Percentiles rank a stretch among this genome's conserved stretches.
Conservation (phyloP, 2,329 filamentous ascomycete species). For the Colletotrichum ledebouriae region DNA sequence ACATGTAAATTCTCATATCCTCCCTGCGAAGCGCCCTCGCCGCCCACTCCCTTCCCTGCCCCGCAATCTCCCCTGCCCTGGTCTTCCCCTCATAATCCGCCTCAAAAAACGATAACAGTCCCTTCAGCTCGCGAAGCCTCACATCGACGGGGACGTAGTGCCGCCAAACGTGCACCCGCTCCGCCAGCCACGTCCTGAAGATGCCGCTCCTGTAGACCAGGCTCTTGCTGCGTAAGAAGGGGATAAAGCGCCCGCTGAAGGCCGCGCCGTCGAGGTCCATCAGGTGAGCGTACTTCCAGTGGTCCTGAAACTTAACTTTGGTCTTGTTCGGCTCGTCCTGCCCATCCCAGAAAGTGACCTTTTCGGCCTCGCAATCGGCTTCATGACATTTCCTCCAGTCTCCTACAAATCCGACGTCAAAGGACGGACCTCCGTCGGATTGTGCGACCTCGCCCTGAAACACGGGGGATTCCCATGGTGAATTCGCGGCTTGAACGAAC, state of each 20-base stretch:
- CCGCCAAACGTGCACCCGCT: conserved; percentile 70
- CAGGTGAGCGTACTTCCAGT: conserved; percentile 65
- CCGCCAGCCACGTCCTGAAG: conserved; percentile 76
- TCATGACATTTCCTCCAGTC: conserved; percentile 51
- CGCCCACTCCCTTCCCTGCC: conserved; percentile 67
- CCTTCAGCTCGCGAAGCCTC: conserved; percentile 45
- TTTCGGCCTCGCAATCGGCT: conserved; percentile 51
- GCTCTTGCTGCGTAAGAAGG: conserved; percentile 64
- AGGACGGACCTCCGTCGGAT: conserved; percentile 27
- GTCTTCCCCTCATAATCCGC: conserved; percentile 41
- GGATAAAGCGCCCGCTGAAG: conserved; percentile 63
- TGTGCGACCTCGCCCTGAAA: conserved; percentile 23
- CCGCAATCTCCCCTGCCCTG: conserved; percentile 44
- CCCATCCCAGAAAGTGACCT: conserved; percentile 50
- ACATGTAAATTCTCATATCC: conserved; percentile 83
- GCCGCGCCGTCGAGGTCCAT: conserved; percentile 70
- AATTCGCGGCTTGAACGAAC: conserved; percentile 67
- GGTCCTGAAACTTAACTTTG: conserved; percentile 51
- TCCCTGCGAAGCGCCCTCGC: conserved; percentile 70
- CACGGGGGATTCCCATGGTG: conserved; percentile 24
- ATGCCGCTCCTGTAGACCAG: conserved; percentile 71
- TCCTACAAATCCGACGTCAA: conserved; percentile 57
- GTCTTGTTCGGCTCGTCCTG: conserved; percentile 42
- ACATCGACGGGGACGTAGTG: conserved; percentile 75
- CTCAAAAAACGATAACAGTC: conserved; percentile 44